These are phyloP conservation scores for Mycena rosella DNA, from an alignment of 768 basidiomycete genomes.

Conservation along the genomic window DNA sequence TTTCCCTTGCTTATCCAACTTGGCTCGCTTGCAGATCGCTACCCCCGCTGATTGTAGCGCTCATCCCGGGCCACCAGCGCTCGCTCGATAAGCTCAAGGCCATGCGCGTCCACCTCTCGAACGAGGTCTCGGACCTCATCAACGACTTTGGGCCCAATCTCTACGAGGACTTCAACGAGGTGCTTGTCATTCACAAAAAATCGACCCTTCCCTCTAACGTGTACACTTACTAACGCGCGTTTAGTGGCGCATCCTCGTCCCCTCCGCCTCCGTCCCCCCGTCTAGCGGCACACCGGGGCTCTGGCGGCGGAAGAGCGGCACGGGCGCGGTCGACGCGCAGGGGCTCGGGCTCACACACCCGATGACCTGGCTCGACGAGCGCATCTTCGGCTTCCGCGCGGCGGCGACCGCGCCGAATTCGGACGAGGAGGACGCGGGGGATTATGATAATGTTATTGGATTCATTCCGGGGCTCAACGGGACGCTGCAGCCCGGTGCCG, in stretches of 20 bases:
- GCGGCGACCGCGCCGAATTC: constrained; percentile 79
- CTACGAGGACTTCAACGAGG: constrained; percentile 90
- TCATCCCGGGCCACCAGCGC: constrained; percentile 90
- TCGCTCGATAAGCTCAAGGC: constrained; percentile 82
- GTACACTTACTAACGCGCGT: too few relatives aligned
- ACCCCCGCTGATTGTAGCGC: constrained; percentile 87
- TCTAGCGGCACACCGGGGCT: constrained; percentile 80
- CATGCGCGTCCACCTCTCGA: constrained; percentile 80
- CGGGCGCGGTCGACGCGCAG: constrained; percentile 88
- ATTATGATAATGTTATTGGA: constrained; percentile 91
- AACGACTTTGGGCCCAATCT: constrained; percentile 91
- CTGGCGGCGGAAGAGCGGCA: constrained; percentile 84
- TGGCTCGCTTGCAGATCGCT: constrained; percentile 77
- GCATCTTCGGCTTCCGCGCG: constrained; percentile 79
- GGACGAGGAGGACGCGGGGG: constrained; percentile 94
- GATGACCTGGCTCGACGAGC: constrained; percentile 96
- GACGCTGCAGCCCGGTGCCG: constrained; percentile 8
- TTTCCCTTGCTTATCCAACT: too few relatives aligned
- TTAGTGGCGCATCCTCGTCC: constrained; percentile 84
- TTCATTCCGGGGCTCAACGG: constrained; percentile 57
- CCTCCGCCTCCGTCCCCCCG: constrained; percentile 88
- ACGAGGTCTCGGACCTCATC: constrained; percentile 86
- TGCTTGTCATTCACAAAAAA: constrained; percentile 46
- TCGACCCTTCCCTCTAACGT: constrained; percentile 22
- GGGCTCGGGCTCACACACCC: constrained; percentile 79